phyloP scores from a whole-genome alignment of 257 asterid genomes.

The Echites panduratus region DNA sequence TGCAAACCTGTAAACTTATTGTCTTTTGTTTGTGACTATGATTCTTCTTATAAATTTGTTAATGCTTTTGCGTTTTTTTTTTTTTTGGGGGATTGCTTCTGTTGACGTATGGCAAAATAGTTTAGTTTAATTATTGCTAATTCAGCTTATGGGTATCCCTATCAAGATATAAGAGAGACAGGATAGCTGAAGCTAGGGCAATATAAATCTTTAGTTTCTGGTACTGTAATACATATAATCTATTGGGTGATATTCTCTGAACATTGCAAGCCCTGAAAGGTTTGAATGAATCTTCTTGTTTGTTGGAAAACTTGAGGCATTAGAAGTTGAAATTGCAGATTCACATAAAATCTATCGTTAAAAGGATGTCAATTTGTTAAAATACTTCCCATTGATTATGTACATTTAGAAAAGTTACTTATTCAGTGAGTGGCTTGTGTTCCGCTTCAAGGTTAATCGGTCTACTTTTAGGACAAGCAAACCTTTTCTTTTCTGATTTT shows the following conservation, averaged over 20 bases:
- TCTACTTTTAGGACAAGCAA: not conserved
- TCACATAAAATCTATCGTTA: not conserved
- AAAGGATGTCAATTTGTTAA: not conserved
- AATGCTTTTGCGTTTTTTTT: not conserved
- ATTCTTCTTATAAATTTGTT: not conserved
- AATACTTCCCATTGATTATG: not conserved
- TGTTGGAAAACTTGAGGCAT: not conserved
- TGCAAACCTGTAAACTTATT: not conserved
- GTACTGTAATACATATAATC: not conserved
- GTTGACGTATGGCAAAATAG: not conserved
- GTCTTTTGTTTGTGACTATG: not conserved
- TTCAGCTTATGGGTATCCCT: not conserved
- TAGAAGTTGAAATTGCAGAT: constrained; percentile 3
- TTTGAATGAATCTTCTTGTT: not conserved
- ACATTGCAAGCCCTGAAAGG: not conserved
- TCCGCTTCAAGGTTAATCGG: not conserved
- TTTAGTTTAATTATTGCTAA: not conserved
- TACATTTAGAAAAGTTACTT: not conserved
- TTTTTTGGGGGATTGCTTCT: not conserved
- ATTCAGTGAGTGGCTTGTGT: not conserved
- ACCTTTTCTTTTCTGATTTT: constrained; percentile 2
- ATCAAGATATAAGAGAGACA: not conserved
- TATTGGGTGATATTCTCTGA: not conserved
- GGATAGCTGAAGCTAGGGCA: not conserved
- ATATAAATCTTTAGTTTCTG: not conserved